Conservation (phyloP, 2,329 filamentous ascomycete species). For the Chaetomiaceae sp. region DNA sequence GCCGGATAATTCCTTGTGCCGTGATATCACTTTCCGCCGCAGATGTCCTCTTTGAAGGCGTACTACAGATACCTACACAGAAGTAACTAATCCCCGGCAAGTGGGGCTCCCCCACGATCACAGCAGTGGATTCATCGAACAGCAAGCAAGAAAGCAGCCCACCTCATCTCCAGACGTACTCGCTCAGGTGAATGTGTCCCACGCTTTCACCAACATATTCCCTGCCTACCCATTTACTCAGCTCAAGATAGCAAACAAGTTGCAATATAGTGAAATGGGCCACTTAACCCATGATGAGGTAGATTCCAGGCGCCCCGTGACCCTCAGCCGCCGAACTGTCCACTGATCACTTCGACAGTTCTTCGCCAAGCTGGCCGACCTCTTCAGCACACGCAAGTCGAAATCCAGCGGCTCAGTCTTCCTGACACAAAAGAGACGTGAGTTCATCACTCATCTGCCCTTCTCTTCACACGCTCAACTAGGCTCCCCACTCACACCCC, state of each 20-base stretch:
- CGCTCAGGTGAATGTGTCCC: no score
- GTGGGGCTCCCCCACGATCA: conserved; percentile 1
- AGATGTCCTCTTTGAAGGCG: no score
- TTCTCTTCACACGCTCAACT: background rate
- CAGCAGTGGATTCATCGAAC: no score
- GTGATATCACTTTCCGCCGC: no score
- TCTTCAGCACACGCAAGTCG: conserved; percentile 61
- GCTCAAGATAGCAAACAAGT: background rate
- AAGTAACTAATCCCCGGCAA: background rate
- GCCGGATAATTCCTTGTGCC: no score
- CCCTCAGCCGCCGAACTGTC: background rate
- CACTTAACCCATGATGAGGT: conserved; percentile 38
- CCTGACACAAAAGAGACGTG: conserved; percentile 71
- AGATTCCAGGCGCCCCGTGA: background rate
- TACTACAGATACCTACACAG: no score
- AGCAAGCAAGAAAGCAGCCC: no score
- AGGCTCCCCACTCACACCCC: no score
- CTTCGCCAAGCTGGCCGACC: conserved; percentile 60
- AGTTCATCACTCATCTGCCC: conserved; percentile 19
- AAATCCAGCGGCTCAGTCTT: conserved; percentile 68
- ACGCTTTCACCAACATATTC: no score
- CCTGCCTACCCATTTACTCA: no score
- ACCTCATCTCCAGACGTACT: no score
- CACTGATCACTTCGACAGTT: conserved; percentile 47
- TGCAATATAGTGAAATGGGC: conserved; percentile 25